Percentiles rank a stretch among this genome's conserved stretches.
Evolutionary conservation across 2,329 filamentous ascomycete species (phyloP).

Genomic region (Fusarium incarnatum): DNA sequence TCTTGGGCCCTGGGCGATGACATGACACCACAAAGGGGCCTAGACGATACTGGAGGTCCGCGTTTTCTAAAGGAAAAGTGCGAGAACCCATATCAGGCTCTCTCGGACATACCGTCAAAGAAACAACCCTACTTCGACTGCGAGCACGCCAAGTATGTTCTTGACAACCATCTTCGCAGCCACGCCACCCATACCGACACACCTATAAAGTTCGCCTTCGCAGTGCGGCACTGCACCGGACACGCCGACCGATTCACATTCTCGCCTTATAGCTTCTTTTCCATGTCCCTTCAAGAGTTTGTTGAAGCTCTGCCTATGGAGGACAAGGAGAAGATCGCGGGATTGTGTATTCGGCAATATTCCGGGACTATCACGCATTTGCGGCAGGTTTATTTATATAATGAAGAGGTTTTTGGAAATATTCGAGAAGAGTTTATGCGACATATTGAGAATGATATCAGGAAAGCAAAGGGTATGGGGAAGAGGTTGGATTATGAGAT

Average conservation of each 20-base stretch:
- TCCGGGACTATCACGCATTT: neutral
- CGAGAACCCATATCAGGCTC: neutral
- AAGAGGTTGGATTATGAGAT: slow-evolving; percentile 27
- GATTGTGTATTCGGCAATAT: slow-evolving; percentile 13
- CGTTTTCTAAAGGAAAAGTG: neutral
- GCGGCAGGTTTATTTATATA: slow-evolving; percentile 28
- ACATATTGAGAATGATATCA: slow-evolving; percentile 15
- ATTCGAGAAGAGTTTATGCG: slow-evolving; percentile 15
- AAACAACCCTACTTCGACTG: neutral
- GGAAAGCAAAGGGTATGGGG: neutral
- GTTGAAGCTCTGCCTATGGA: slow-evolving; percentile 16
- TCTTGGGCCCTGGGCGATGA: neutral
- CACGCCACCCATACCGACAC: neutral
- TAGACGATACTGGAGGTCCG: neutral
- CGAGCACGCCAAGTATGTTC: neutral
- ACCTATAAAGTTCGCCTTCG: slow-evolving; percentile 13
- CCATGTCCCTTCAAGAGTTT: slow-evolving; percentile 15
- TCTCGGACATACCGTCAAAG: neutral
- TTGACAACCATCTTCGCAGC: slow-evolving; percentile 4
- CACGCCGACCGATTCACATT: slow-evolving; percentile 2
- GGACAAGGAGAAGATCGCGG: slow-evolving; percentile 18
- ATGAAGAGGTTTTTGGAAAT: slow-evolving; percentile 15
- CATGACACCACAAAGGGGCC: neutral
- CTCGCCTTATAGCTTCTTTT: neutral
- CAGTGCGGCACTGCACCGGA: slow-evolving; percentile 1